These are phyloP conservation scores for Prosopis cineraria DNA, from an alignment of 306 rosid species.

Conservation along the genomic window DNA sequence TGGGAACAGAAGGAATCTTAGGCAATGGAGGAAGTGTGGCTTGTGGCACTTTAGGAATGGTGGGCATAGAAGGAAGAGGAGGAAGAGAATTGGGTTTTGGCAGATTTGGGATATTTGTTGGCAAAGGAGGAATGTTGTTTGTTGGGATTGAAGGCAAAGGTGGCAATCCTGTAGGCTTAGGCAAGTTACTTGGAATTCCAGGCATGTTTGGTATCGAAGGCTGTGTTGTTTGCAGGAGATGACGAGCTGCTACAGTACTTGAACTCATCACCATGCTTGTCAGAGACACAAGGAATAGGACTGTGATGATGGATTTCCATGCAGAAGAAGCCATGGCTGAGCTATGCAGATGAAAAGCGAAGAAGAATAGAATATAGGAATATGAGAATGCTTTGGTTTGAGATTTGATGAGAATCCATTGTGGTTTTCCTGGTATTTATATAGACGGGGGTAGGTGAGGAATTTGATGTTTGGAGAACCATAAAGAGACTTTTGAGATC, in stretches of 20 bases:
- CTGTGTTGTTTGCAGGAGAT: no score
- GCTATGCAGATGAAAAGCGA: not conserved
- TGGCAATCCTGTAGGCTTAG: not conserved
- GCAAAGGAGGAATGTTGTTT: no score
- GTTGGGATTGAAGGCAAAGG: not conserved
- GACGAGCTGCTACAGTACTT: no score
- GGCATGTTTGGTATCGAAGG: not conserved
- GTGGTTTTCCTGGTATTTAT: not conserved
- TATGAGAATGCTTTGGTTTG: no score
- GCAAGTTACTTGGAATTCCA: not conserved
- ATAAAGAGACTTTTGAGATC: not conserved
- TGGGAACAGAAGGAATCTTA: no score
- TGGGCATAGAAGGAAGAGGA: no score
- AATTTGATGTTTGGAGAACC: not conserved
- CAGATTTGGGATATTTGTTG: no score
- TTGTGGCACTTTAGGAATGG: no score
- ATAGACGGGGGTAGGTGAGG: not conserved
- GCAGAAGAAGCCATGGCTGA: not conserved
- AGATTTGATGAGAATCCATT: not conserved
- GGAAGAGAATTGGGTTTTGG: no score
- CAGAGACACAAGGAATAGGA: not conserved
- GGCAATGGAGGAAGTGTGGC: no score
- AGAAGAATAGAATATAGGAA: no score
- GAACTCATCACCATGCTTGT: no score
- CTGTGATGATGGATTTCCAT: not conserved